Conservation (phyloP, 2,329 filamentous ascomycete species). For the Sodiomyces alkalinus region DNA sequence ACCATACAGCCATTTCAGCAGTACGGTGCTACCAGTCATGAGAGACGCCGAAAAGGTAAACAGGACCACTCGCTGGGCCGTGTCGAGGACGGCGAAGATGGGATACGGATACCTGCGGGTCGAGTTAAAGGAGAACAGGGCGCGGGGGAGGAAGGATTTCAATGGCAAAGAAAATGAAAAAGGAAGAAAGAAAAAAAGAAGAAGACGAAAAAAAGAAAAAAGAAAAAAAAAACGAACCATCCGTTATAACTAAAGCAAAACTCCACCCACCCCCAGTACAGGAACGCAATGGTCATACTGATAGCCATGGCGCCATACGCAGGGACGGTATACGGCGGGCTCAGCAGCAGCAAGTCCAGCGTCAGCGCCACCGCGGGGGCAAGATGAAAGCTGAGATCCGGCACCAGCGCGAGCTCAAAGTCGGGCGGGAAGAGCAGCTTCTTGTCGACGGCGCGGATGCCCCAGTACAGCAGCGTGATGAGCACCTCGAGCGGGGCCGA, state of each 20-base stretch:
- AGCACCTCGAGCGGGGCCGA: slow-evolving; percentile 56
- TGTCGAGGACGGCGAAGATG: slow-evolving; percentile 56
- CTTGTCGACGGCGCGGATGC: slow-evolving; percentile 42
- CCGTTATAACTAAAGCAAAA: slow-evolving; percentile 54
- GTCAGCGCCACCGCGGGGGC: slow-evolving; percentile 49
- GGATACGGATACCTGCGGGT: slow-evolving; percentile 65
- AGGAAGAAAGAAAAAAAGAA: too few relatives aligned
- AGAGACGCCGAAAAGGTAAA: slow-evolving; percentile 55
- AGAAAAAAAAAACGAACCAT: slow-evolving; percentile 38
- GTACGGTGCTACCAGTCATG: slow-evolving; percentile 56
- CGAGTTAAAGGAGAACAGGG: slow-evolving; percentile 12
- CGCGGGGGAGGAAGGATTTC: too few relatives aligned
- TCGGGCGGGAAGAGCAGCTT: slow-evolving; percentile 36
- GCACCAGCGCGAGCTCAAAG: slow-evolving; percentile 35
- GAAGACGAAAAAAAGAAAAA: too few relatives aligned
- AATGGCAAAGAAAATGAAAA: too few relatives aligned
- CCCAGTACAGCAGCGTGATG: slow-evolving; percentile 61
- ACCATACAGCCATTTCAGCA: slow-evolving; percentile 56
- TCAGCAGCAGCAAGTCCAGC: slow-evolving; percentile 51
- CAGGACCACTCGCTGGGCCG: slow-evolving; percentile 48
- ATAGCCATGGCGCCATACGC: slow-evolving; percentile 42
- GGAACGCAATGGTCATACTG: slow-evolving; percentile 43
- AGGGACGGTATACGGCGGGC: slow-evolving; percentile 56
- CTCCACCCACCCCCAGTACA: slow-evolving; percentile 68
- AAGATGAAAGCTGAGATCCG: slow-evolving; percentile 51